Base-by-base conservation (phyloP, 768 basidiomycete species). In the Lyophyllum shimeji region DNA sequence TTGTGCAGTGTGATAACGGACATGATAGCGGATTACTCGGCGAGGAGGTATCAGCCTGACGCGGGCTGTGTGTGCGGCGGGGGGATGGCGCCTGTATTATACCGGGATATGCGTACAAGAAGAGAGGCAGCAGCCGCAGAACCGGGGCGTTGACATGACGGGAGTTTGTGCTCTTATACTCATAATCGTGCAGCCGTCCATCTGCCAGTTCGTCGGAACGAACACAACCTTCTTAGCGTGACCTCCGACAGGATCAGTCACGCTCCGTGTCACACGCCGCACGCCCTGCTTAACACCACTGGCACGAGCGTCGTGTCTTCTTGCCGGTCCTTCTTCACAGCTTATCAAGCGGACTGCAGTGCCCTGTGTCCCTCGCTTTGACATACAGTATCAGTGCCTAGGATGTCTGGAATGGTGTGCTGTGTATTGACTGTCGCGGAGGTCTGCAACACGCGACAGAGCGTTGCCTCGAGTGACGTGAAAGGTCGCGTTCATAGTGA, bases 1-100 rank as follows among this genome's bases (percentile, higher is more conserved):
- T 77, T 79, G 52, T 77, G 76, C 45, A 81, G 72, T 29, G 76
- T 78, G 50, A 81, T 68, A n/a, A 69, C 64, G 11, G 71, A 61
- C 63, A 65, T 64, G 12, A 37, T 37, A 9, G 29, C 15, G 34
- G 34, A 37, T 37, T 37, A 37, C n/a, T n/a, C n/a, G n/a, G n/a
- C n/a, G 12, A 3, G 34, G 4, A 17, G 12, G 34, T 37, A 17
- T 6, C 34, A 37, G 34, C 34, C 34, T 8, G 34, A 37, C 34
- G 34, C 34, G 34, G 34, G 34, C 34, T 37, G 34, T 13, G 6
- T 48, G 39, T 27, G 34, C 37, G 47, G 40, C 15, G 54, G 20
- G 24, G 24, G 42, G 37, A 37, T 17, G 33, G 29, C 7, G 25
- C 39, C 51, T 42, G 27, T 42, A 59, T 52, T 57, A 62, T 7